A percentile compares a stretch with the other conserved stretches of the same genome.
These are phyloP conservation scores for Neurospora sp. DNA, from an alignment of 495 filamentous ascomycete species.

Conservation along the genomic window DNA sequence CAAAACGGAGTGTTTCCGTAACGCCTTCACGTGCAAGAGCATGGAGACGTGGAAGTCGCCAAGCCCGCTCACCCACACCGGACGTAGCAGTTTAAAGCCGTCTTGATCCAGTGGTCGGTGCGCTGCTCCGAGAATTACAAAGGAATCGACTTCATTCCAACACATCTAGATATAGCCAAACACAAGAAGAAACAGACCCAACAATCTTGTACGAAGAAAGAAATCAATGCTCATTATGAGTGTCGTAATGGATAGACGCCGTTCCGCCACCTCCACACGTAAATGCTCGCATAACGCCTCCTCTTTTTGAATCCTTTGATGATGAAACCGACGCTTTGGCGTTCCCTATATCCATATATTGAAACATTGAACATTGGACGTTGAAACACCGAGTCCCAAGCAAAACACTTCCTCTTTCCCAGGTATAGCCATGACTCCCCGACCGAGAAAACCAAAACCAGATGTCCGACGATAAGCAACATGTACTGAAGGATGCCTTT, in stretches of 20 bases:
- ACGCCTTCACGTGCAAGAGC: neutral
- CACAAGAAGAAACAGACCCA: neutral
- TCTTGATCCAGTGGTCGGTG: neutral
- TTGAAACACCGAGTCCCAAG: neutral
- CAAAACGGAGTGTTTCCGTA: neutral
- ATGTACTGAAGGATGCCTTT: neutral
- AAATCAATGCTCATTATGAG: neutral
- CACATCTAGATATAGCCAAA: neutral
- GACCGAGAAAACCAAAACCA: neutral
- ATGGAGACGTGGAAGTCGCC: neutral
- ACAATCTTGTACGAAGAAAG: neutral
- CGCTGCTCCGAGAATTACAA: neutral
- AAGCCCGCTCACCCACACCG: neutral
- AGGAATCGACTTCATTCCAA: neutral
- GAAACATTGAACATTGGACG: neutral
- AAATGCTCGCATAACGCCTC: neutral
- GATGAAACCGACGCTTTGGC: neutral
- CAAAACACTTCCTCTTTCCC: neutral
- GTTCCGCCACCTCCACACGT: neutral
- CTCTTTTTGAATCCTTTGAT: neutral
- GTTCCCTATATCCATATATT: neutral
- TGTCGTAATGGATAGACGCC: neutral
- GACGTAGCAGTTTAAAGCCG: neutral
- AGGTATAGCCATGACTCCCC: neutral
- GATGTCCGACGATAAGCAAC: neutral